Conservation (phyloP, 2,329 filamentous ascomycete species). For the Aspergillus pseudotamarii region DNA sequence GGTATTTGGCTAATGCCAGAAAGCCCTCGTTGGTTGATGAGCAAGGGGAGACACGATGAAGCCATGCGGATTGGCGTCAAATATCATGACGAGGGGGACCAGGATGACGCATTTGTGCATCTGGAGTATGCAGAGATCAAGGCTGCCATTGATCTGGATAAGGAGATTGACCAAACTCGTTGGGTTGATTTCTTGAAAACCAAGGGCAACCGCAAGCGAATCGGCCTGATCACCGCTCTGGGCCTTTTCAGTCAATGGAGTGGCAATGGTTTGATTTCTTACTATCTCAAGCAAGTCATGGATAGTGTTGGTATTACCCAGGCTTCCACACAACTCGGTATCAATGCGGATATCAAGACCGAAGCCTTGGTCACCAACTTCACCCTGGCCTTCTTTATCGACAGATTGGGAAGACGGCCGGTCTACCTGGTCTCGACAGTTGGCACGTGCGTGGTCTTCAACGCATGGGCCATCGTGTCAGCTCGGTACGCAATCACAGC, state of each 20-base stretch:
- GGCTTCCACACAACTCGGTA: constrained; percentile 40
- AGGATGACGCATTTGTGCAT: no score
- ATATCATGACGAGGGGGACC: constrained; percentile 31
- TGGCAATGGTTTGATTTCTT: constrained; percentile 50
- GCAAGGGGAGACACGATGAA: not conserved
- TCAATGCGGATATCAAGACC: constrained; percentile 44
- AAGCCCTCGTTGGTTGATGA: constrained; percentile 15
- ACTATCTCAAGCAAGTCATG: constrained; percentile 42
- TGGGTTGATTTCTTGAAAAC: constrained; percentile 35
- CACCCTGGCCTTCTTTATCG: constrained; percentile 39
- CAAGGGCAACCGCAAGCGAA: constrained; percentile 56
- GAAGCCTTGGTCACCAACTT: constrained; percentile 40
- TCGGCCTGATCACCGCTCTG: constrained; percentile 54
- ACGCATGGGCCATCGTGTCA: no score
- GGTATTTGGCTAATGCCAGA: constrained; percentile 21
- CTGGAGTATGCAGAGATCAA: no score
- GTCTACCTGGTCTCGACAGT: constrained; percentile 45
- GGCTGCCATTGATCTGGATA: constrained; percentile 26
- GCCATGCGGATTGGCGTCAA: not conserved
- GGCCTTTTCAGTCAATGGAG: constrained; percentile 61
- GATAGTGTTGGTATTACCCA: constrained; percentile 42
- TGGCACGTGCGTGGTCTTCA: constrained; percentile 38
- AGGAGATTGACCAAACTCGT: no score
- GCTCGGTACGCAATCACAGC: constrained; percentile 7
- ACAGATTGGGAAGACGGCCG: constrained; percentile 43